Conservation (phyloP, 768 basidiomycete species). For the Panaeolus papilionaceus region DNA sequence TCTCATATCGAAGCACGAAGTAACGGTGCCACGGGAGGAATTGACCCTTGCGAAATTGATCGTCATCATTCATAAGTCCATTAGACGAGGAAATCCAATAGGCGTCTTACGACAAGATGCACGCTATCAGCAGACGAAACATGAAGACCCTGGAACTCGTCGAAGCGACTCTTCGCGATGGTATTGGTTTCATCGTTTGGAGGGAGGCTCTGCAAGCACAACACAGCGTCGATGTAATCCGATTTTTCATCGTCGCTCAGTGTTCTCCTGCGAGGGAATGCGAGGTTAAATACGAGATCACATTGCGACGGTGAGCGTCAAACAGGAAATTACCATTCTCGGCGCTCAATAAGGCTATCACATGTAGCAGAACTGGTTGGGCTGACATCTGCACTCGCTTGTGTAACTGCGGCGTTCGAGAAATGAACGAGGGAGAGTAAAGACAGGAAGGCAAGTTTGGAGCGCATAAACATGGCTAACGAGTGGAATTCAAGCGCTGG, state of each 20-base stretch:
- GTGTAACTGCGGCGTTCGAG: background rate
- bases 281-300: background rate
- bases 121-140: conserved; percentile 35
- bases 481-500: background rate
- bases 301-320: background rate
- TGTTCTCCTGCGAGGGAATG: conserved; percentile 32
- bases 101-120: conserved; percentile 40
- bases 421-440: background rate
- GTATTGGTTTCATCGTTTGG: conserved; percentile 27
- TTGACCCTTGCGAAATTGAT: conserved; percentile 32
- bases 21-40: conserved; percentile 47
- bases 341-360: background rate
- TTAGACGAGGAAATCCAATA: background rate
- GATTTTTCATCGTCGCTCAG: conserved; percentile 33
- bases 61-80: background rate
- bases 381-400: background rate
- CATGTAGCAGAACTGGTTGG: background rate
- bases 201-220: conserved; percentile 40
- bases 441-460: background rate
- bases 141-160: conserved; percentile 47
- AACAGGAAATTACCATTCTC: background rate
- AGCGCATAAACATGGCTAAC: background rate
- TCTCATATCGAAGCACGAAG: conserved; percentile 37
- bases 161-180: conserved; percentile 40
- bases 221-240: conserved; percentile 39